These are phyloP conservation scores for Paramarasmius palmivorus DNA, from an alignment of 1,284 basidiomycete species.

Conservation along the genomic window DNA sequence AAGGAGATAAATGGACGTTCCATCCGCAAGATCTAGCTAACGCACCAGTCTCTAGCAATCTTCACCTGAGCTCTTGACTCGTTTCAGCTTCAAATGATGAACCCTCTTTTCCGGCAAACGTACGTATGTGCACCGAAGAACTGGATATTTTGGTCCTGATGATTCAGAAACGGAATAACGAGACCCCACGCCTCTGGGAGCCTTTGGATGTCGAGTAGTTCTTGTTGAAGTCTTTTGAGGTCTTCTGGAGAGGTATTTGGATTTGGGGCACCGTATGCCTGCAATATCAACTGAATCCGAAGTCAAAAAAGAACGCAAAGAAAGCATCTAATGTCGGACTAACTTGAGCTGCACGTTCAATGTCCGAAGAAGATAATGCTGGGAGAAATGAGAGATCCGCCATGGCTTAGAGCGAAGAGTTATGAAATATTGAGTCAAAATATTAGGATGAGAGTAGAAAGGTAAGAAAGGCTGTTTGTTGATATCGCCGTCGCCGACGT, in stretches of 20 bases:
- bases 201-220: constrained; percentile 75
- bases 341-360: constrained; percentile 29
- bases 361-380: constrained; percentile 1
- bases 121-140: constrained; percentile 89
- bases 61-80: constrained; percentile 69
- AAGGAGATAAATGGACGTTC: background rate
- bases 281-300: constrained; percentile 50
- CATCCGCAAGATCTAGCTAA: constrained; percentile 10
- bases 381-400: constrained; percentile 4
- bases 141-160: constrained; percentile 78
- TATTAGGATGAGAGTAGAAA: too few relatives aligned
- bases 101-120: constrained; percentile 1
- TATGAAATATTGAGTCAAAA: too few relatives aligned
- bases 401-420: background rate
- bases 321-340: constrained; percentile 11
- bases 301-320: background rate
- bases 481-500: too few relatives aligned
- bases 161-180: constrained; percentile 68
- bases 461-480: too few relatives aligned
- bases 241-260: constrained; percentile 51
- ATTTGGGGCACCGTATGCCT: constrained; percentile 56
- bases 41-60: constrained; percentile 86
- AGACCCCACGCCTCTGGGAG: constrained; percentile 75
- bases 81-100: constrained; percentile 2
- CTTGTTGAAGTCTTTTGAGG: constrained; percentile 65